Conservation (phyloP, 805 yeast genomes). For the Saturnispora kantuleensis region DNA sequence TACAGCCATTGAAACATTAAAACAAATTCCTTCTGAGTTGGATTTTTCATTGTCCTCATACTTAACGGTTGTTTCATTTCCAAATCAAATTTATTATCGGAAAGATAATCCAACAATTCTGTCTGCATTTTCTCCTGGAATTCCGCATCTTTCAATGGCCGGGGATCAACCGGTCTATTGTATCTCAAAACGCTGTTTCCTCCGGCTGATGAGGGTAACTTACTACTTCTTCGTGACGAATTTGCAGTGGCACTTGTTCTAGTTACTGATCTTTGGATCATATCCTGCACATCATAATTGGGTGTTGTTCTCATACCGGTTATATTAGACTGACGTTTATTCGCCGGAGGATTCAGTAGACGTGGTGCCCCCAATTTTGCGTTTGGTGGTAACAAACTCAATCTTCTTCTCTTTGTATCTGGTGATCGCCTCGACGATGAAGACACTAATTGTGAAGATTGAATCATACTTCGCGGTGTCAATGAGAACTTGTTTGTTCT, state of each 20-base stretch:
- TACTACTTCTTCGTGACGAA: conserved; percentile 12
- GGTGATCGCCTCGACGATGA: conserved; percentile 9
- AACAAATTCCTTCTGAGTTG: conserved; percentile 82
- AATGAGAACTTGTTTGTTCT: conserved; percentile 8
- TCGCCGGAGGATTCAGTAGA: conserved; percentile 16
- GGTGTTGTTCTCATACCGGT: not conserved
- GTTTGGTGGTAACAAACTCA: conserved; percentile 23
- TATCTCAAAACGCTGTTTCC: not conserved
- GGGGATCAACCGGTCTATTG: conserved; percentile 41
- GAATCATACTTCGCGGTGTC: conserved; percentile 5
- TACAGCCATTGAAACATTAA: conserved; percentile 73
- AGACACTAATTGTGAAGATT: too few relatives aligned
- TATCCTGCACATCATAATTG: conserved; percentile 15
- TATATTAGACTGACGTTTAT: conserved; percentile 19
- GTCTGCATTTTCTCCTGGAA: conserved; percentile 59
- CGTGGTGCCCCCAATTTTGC: conserved; percentile 24
- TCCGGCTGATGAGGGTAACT: conserved; percentile 5
- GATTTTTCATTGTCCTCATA: conserved; percentile 53
- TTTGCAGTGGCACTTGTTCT: conserved; percentile 14
- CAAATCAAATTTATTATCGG: conserved; percentile 55
- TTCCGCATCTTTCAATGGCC: conserved; percentile 68
- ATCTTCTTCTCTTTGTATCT: conserved; percentile 19
- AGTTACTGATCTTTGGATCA: conserved; percentile 21
- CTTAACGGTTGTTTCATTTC: conserved; percentile 66
- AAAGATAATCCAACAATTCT: conserved; percentile 56